These are phyloP conservation scores for Colletotrichum musicola DNA, from an alignment of 2,329 filamentous ascomycete genomes.

Conservation along the genomic window DNA sequence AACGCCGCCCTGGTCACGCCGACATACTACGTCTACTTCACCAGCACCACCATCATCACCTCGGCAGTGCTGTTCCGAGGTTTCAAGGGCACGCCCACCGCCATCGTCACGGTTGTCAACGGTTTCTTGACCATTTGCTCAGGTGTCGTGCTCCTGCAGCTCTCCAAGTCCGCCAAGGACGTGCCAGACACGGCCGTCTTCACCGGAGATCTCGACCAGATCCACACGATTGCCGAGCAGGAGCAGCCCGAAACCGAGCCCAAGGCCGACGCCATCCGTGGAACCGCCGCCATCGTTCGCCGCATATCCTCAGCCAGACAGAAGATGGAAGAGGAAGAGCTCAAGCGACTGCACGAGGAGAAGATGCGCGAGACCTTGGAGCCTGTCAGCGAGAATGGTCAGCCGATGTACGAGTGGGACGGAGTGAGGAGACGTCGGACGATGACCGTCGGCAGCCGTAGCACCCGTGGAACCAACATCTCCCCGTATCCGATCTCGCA, in stretches of 20 bases:
- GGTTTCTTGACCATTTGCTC: constrained; percentile 95
- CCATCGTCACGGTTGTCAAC: constrained; percentile 90
- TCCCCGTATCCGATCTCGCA: constrained; percentile 24
- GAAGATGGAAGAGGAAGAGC: constrained; percentile 84
- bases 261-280: constrained; percentile 95
- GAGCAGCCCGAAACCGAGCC: constrained; percentile 97
- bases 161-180: constrained; percentile 98
- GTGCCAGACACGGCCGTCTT: constrained; percentile 95
- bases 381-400: constrained; percentile 82
- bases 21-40: constrained; percentile 99
- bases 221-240: constrained; percentile 93
- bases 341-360: constrained; percentile 83
- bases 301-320: constrained; percentile 81
- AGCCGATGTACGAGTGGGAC: constrained; percentile 84
- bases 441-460: constrained; percentile 57
- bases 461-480: constrained; percentile 36
- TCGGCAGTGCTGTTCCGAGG: constrained; percentile 93
- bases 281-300: constrained; percentile 87
- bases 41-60: constrained; percentile 92
- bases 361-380: constrained; percentile 77
- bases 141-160: constrained; percentile 90
- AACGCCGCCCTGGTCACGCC: constrained; percentile 97
- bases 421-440: constrained; percentile 82
- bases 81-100: constrained; percentile 85
- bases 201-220: constrained; percentile 91